A percentile compares a stretch with the other conserved stretches of the same genome.
phyloP scores from a whole-genome alignment of 257 asterid species.

The Knoxia roxburghii region DNA sequence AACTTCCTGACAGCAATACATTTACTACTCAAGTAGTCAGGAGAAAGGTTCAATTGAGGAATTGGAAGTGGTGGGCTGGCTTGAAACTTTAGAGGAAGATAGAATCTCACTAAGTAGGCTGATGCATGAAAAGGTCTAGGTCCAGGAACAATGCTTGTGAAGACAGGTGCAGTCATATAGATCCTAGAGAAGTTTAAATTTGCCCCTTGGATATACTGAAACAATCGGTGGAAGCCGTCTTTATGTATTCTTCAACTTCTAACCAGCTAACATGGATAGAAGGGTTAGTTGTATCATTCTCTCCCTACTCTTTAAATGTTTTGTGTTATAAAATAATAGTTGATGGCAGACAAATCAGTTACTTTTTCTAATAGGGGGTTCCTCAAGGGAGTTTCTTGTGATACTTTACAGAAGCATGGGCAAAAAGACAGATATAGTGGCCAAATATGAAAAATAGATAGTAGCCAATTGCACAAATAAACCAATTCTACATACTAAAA shows the following conservation, averaged over 20 bases:
- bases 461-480: neutral
- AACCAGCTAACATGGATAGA: no score
- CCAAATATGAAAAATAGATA: neutral
- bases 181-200: constrained; percentile 68
- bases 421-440: no score
- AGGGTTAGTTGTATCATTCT: no score
- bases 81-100: constrained; percentile 57
- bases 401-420: no score
- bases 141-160: constrained; percentile 78
- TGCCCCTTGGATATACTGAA: constrained; percentile 78
- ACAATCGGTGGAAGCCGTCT: constrained; percentile 49
- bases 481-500: neutral
- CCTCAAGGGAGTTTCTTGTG: no score
- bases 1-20: constrained; percentile 76
- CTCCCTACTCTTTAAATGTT: no score
- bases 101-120: constrained; percentile 53
- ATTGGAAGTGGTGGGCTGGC: constrained; percentile 67
- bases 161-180: constrained; percentile 60
- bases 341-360: no score
- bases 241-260: no score
- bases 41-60: constrained; percentile 60
- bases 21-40: constrained; percentile 46
- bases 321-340: no score
- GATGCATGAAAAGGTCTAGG: constrained; percentile 85
- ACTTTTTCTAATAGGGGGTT: no score